These are phyloP conservation scores for Phytopythium delawarense DNA, from an alignment of 352 stramenopile species.

Conservation along the genomic window DNA sequence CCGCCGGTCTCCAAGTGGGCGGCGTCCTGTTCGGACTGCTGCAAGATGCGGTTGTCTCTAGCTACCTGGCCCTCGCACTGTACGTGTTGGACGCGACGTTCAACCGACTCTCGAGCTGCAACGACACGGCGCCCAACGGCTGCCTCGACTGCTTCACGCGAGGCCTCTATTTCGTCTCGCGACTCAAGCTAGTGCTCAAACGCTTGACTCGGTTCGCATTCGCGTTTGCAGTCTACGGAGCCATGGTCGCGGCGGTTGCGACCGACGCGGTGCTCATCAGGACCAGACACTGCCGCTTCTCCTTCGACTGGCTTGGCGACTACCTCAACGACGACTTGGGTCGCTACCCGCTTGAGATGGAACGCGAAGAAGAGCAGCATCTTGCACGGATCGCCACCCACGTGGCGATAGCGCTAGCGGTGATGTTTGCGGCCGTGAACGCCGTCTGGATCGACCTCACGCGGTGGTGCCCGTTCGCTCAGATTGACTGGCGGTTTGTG, in stretches of 20 bases:
- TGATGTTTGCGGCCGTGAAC: slow-evolving; percentile 9
- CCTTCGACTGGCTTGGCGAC: slow-evolving; percentile 14
- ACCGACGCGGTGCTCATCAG: slow-evolving; percentile 20
- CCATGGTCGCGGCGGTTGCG: slow-evolving; percentile 15
- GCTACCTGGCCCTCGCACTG: slow-evolving; percentile 15
- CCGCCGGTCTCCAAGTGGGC: slow-evolving; percentile 4
- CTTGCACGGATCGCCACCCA: slow-evolving; percentile 4
- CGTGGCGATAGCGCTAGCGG: slow-evolving; percentile 9
- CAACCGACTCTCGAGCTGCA: slow-evolving; percentile 19
- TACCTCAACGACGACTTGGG: slow-evolving; percentile 10
- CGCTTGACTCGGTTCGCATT: slow-evolving; percentile 10
- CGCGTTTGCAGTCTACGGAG: slow-evolving; percentile 12
- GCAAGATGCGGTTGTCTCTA: slow-evolving; percentile 22
- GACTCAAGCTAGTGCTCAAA: slow-evolving; percentile 22
- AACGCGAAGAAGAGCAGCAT: slow-evolving; percentile 1
- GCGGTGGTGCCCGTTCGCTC: slow-evolving; percentile 16
- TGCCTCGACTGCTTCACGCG: slow-evolving; percentile 25
- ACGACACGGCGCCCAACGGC: slow-evolving; percentile 26
- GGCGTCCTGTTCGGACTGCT: slow-evolving; percentile 18
- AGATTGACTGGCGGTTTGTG: slow-evolving; percentile 6
- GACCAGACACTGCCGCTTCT: slow-evolving; percentile 4
- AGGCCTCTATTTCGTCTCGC: slow-evolving; percentile 14
- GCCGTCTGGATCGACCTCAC: slow-evolving; percentile 25
- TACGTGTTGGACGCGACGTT: slow-evolving; percentile 19
- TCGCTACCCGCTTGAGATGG: slow-evolving; percentile 3